Evolutionary conservation across 1,284 basidiomycete genomes (phyloP).

Genomic region (Trametes polyzona): DNA sequence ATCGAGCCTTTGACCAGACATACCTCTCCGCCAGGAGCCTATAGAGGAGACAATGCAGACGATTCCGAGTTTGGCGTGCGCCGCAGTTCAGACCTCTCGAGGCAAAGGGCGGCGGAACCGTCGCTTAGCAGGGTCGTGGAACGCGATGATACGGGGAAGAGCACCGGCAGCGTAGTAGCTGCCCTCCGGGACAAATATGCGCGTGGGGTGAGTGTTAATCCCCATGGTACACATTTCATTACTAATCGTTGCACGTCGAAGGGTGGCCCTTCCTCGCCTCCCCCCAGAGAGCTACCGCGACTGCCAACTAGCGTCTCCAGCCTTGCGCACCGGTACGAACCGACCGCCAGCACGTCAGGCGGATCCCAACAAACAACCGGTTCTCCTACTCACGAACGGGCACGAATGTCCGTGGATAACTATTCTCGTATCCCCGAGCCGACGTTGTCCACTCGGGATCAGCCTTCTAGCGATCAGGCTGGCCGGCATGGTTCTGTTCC

Average conservation of each 20-base stretch:
- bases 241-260: constrained; percentile 29
- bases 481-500: constrained; percentile 15
- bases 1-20: neutral
- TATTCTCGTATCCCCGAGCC: constrained; percentile 22
- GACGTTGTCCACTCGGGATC: constrained; percentile 3
- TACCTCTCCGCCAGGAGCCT: neutral
- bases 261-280: constrained; percentile 56
- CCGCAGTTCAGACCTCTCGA: constrained; percentile 15
- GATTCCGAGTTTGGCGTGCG: constrained; percentile 43
- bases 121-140: constrained; percentile 28
- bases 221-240: neutral
- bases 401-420: constrained; percentile 23
- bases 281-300: constrained; percentile 63
- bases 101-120: constrained; percentile 24
- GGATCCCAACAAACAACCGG: constrained; percentile 31
- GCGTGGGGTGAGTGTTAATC: constrained; percentile 48
- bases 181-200: constrained; percentile 68
- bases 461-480: constrained; percentile 6
- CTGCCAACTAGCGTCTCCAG: constrained; percentile 65
- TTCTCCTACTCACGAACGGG: constrained; percentile 29
- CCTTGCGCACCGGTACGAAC: constrained; percentile 66
- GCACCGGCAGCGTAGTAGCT: constrained; percentile 64
- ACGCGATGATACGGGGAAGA: constrained; percentile 42
- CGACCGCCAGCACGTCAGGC: neutral
- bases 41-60: constrained; percentile 39